Evolutionary conservation across 2,329 filamentous ascomycete species (phyloP).

Genomic region (Graphiopsis chlorocephala): DNA sequence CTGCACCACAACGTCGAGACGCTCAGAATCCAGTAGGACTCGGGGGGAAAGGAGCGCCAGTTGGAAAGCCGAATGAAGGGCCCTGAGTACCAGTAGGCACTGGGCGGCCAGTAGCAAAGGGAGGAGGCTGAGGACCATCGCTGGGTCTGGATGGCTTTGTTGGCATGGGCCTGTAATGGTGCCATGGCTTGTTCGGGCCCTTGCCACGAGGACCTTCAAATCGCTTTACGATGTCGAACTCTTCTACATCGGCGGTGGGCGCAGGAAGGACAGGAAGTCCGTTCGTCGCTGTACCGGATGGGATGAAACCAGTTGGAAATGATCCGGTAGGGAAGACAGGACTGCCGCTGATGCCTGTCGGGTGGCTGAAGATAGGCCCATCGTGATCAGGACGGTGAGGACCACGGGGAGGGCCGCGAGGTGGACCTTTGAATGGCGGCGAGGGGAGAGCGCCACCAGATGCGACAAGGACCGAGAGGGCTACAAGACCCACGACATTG

Average conservation of each 20-base stretch:
- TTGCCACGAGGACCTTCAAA: conserved; percentile 9
- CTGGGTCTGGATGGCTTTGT: background rate
- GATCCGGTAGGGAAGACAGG: conserved; percentile 15
- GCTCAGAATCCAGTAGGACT: background rate
- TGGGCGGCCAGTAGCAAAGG: background rate
- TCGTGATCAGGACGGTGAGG: background rate
- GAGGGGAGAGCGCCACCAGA: background rate
- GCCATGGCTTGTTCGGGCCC: conserved; percentile 13
- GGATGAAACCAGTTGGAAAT: background rate
- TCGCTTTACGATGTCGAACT: background rate
- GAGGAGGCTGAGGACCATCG: background rate
- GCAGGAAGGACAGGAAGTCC: background rate
- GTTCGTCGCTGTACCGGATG: conserved; percentile 5
- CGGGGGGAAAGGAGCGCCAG: background rate
- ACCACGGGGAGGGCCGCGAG: background rate
- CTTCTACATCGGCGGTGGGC: background rate
- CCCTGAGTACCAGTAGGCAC: conserved; percentile 6
- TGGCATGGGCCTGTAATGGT: background rate
- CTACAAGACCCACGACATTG: background rate
- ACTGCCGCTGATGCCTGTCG: conserved; percentile 9
- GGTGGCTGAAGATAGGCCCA: background rate
- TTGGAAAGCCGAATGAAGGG: background rate
- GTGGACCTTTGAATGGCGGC: background rate
- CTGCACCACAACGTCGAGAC: background rate
- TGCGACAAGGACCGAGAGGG: conserved; percentile 9